A percentile compares a stretch with the other conserved stretches of the same genome.
Evolutionary conservation across 352 stramenopile genomes (phyloP).

Genomic region (Phytophthora multivora): DNA sequence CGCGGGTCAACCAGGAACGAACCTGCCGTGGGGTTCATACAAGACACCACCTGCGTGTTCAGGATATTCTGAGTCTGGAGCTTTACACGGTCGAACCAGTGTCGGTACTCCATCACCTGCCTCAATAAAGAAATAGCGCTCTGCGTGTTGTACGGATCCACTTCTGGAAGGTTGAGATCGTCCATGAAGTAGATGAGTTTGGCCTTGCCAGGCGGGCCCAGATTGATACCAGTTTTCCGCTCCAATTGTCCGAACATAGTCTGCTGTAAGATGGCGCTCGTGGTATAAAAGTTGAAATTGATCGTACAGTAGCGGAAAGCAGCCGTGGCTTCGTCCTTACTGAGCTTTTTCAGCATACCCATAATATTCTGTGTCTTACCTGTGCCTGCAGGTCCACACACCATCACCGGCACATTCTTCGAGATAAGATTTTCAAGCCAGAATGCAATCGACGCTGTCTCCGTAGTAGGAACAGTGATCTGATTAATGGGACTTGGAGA

Average conservation of each 20-base stretch:
- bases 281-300: constrained; percentile 99
- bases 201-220: constrained; percentile 93
- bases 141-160: constrained; percentile 97
- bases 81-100: constrained; percentile 94
- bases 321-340: constrained; percentile 80
- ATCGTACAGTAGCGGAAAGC: constrained; percentile 92
- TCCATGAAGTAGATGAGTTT: constrained; percentile 97
- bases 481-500: constrained; percentile 88
- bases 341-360: constrained; percentile 94
- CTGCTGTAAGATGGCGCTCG: constrained; percentile 90
- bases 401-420: constrained; percentile 92
- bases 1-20: constrained; percentile 95
- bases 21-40: constrained; percentile 96
- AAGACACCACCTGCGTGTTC: constrained; percentile 94
- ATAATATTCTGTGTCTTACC: constrained; percentile 96
- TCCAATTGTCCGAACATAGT: constrained; percentile 94
- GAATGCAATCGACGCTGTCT: constrained; percentile 95
- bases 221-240: constrained; percentile 95
- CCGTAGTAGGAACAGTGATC: constrained; percentile 93
- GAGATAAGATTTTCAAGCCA: constrained; percentile 95
- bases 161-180: constrained; percentile 95
- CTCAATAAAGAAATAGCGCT: constrained; percentile 93
- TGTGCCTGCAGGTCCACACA: constrained; percentile 93
- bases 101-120: constrained; percentile 96
- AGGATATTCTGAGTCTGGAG: constrained; percentile 94